Evolutionary conservation across 164 flowering plant species (phyloP), one percentile per base, ranked within the genome.

Genomic region (Protea cynaroides): DNA sequence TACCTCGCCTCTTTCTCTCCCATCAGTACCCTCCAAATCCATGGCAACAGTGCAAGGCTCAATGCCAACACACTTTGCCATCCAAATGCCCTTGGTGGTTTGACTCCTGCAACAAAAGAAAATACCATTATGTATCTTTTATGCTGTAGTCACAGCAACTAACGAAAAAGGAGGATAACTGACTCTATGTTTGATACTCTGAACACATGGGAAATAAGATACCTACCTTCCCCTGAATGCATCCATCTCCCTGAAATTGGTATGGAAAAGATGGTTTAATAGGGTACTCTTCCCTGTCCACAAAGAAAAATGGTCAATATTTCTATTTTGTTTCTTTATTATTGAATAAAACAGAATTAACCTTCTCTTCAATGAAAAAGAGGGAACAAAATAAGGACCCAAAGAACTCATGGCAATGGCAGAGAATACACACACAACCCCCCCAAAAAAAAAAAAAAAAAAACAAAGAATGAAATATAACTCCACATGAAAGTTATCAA

Each of bases 21-120:
- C 89, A 74, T 87, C 92, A 22, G 84, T 83, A 43, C 89, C 89
- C 77, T 83, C 92, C 76, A 87, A 78, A 73, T 87, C 92, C 88
- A 87, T 82, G 61, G 70, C 92, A 74, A 87, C 59, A 12, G 92
- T 87, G 62, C 71, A 75, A 61, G 92, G 89, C 58, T 83, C 83
- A 56, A 84, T 81, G 44, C 85, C 88, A 67, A 71, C 72, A 70
- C 85, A 81, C 59, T 74, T 80, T 12, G 89, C 89, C n/a, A 87
- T 75, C 92, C 89, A 87, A 46, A 87, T 78, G 1, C 92, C 89
- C 68, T 82, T 84, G 17, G 93, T 87, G 21, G 88, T 85, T 71
- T 85, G 87, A 69, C 50, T 71, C 84, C 90, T 83, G 72, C 25
- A 76, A 63, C 22, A 63, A 60, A 55, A 66, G 11, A 17, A 62